These are phyloP conservation scores for Lepraria neglecta DNA, from an alignment of 495 filamentous ascomycete genomes.

Conservation along the genomic window DNA sequence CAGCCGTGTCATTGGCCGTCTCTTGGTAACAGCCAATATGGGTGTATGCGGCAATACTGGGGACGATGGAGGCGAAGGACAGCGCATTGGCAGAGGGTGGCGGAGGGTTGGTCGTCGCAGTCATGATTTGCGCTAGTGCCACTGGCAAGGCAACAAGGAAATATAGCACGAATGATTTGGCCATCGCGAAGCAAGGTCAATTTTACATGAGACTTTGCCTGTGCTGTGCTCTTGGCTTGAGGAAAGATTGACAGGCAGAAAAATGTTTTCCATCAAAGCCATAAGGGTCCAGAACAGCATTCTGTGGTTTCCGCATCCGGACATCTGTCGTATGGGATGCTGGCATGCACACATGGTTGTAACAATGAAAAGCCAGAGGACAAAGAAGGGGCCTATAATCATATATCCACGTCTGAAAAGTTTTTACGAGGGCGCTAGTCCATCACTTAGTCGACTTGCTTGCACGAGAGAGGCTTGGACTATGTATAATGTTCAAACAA, in stretches of 20 bases:
- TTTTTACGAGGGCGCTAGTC: too few species aligned
- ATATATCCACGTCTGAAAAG: too few species aligned
- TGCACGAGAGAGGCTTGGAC: too few species aligned
- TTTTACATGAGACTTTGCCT: not conserved
- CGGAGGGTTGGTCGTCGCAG: not conserved
- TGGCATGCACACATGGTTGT: conserved; percentile 2
- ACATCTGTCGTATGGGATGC: not conserved
- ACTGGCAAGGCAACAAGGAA: not conserved
- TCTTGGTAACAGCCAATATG: conserved; percentile 36
- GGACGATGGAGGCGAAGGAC: conserved; percentile 18
- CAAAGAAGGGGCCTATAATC: too few species aligned
- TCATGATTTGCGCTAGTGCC: not conserved
- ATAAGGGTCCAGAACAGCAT: not conserved
- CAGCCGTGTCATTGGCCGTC: conserved; percentile 23
- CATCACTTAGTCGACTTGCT: too few species aligned
- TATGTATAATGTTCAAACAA: too few species aligned
- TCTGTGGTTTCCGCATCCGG: not conserved
- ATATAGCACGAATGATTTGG: not conserved
- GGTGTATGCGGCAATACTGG: conserved; percentile 23
- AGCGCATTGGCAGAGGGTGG: conserved; percentile 1
- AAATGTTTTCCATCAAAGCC: not conserved
- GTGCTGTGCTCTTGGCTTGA: not conserved
- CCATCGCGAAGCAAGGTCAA: not conserved
- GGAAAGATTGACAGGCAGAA: not conserved
- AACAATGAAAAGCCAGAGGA: not conserved